phyloP scores from a whole-genome alignment of 2,329 filamentous ascomycete genomes.

The Aspergillus versicolor region DNA sequence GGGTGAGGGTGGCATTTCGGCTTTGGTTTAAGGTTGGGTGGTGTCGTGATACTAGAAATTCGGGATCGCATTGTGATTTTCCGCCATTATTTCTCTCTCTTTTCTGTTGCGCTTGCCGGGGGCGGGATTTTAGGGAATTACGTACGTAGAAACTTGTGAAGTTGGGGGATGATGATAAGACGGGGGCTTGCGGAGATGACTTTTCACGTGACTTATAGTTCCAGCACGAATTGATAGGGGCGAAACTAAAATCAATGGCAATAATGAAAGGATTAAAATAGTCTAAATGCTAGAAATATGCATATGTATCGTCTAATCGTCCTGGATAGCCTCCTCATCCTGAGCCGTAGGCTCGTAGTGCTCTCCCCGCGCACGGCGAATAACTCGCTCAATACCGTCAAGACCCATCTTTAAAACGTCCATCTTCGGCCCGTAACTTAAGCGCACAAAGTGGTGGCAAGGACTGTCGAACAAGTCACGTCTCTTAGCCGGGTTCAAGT shows the following conservation, averaged over 20 bases:
- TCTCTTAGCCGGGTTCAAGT: conserved; percentile 85
- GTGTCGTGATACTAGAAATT: background rate
- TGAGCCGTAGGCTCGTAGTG: conserved; percentile 26
- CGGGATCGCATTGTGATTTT: background rate
- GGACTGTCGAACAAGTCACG: conserved; percentile 91
- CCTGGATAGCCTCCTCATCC: conserved; percentile 39
- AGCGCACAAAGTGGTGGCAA: conserved; percentile 86
- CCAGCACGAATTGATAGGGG: background rate
- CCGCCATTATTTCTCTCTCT: background rate
- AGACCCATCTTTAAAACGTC: conserved; percentile 74
- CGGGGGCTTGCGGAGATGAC: background rate
- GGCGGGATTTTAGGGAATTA: background rate
- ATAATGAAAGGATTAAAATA: background rate
- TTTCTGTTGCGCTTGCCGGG: background rate
- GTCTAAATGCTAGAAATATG: background rate
- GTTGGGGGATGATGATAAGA: background rate
- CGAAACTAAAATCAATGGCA: background rate
- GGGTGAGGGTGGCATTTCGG: background rate
- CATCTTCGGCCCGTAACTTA: conserved; percentile 82
- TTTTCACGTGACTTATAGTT: conserved; percentile 1
- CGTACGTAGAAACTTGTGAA: background rate
- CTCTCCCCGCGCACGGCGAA: conserved; percentile 51
- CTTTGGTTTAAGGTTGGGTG: background rate
- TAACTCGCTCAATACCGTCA: conserved; percentile 79
- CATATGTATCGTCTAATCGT: conserved; percentile 24